A percentile compares a stretch with the other conserved stretches of the same genome.
Evolutionary conservation across 164 flowering plant species (phyloP).

Genomic region (Berberis vulgaris): DNA sequence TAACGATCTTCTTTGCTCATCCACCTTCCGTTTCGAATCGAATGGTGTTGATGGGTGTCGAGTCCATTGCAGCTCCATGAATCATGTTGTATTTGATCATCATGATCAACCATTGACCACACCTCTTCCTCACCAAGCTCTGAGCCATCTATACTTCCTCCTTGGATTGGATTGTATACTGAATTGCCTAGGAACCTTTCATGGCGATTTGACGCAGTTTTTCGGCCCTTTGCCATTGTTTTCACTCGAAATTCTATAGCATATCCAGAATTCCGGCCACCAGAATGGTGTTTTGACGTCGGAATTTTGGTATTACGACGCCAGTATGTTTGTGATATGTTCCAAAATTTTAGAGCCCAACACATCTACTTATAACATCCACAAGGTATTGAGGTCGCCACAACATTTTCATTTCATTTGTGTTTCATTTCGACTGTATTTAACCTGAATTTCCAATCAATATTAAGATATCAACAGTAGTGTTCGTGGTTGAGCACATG

Average conservation of each 20-base stretch:
- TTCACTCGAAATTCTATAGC: not conserved
- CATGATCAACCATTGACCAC: conserved; percentile 18
- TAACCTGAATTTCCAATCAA: not conserved
- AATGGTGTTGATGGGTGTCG: not conserved
- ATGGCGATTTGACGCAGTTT: conserved; percentile 11
- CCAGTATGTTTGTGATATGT: too few relatives aligned
- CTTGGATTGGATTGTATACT: conserved; percentile 6
- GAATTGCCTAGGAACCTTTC: conserved; percentile 8
- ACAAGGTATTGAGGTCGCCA: not conserved
- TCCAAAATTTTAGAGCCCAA: not conserved
- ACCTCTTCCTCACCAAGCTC: conserved; percentile 28
- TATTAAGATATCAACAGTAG: not conserved
- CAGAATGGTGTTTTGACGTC: conserved; percentile 1
- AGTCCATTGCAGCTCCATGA: conserved; percentile 1
- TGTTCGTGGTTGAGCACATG: too few relatives aligned
- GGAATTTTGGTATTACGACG: not conserved
- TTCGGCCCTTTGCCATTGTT: conserved; percentile 22
- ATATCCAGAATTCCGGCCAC: conserved; percentile 2
- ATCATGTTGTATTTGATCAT: not conserved
- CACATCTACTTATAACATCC: conserved; percentile 6
- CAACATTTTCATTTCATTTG: not conserved
- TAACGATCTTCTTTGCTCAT: conserved; percentile 5
- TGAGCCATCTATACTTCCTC: conserved; percentile 7
- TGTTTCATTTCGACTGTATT: conserved; percentile 10
- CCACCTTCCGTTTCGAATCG: conserved; percentile 3